Base-by-base conservation (phyloP, 768 basidiomycete genomes). In the Termitomyces sp. region DNA sequence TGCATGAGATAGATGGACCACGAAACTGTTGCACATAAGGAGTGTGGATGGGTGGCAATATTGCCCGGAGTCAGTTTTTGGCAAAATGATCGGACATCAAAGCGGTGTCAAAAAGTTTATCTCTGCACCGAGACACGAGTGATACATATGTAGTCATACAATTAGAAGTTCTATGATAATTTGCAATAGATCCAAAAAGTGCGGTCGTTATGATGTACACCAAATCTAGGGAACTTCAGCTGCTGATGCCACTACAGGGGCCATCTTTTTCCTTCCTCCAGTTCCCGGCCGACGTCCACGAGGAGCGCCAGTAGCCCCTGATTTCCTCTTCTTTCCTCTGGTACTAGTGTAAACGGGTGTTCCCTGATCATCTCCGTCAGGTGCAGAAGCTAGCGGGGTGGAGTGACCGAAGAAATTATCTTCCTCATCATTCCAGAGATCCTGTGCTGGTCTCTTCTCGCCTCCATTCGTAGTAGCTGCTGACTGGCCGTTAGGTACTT, bases 341-440 rank as follows among this genome's bases (percentile, higher is more conserved):
- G 70, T 66, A 45, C 68, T 70, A 6, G 75, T 66, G 32, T 29
- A 7, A 5, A 63, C 67, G 1, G 72, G 67, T n/a, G 70, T 69
- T 37, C 71, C 72, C 53, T 65, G 72, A 32, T 80, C 79, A 51
- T 81, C 74, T 48, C 68, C 68, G 25, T 77, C 77, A 15, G 61
- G 64, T 4, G 63, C 62, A 29, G 61, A 57, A 45, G 70, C 57
- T 17, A 74, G 65, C 29, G 67, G 61, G 8, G 73, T 75, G 25
- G 80, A 72, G 63, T 89, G 88, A 0, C 87, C 88, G 67, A 93
- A 93, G 75, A 93, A 93, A 67, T 91, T 89, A 66, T 93, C 91
- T 15, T 91, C 91, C 69, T 93, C 91, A 50, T 93, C 91, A 65
- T 89, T 87, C 91, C 91, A 93, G 25, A 93, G 72, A 68, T 93